A percentile compares a stretch with the other conserved stretches of the same genome.
Evolutionary conservation across 208 protist genomes (phyloP).

Genomic region (Paratrypanosoma confusum): DNA sequence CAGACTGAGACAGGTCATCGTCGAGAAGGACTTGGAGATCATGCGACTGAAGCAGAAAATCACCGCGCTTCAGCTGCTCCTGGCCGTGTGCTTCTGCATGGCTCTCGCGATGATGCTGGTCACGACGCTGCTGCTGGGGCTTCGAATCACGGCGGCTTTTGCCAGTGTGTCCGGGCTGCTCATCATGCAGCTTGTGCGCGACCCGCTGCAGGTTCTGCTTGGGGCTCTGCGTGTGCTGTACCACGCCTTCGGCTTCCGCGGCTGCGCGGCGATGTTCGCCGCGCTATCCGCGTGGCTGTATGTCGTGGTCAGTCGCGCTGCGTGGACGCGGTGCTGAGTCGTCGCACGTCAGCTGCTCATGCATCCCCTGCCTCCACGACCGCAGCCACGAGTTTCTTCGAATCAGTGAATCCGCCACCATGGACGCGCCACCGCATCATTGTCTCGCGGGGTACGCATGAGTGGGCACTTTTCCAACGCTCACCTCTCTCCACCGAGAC

Average conservation of each 20-base stretch:
- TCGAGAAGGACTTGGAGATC: conserved; percentile 51
- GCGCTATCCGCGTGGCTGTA: conserved; percentile 21
- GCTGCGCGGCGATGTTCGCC: conserved; percentile 18
- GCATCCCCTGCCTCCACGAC: too few relatives aligned
- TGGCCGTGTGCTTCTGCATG: conserved; percentile 39
- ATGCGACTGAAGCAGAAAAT: conserved; percentile 50
- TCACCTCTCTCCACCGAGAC: too few relatives aligned
- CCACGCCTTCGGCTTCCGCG: conserved; percentile 40
- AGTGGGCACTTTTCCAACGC: too few relatives aligned
- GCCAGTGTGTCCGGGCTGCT: conserved; percentile 1
- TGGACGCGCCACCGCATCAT: too few relatives aligned
- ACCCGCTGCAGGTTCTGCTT: conserved; percentile 37
- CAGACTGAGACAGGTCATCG: conserved; percentile 10
- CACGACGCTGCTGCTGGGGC: conserved; percentile 27
- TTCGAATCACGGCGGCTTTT: conserved; percentile 17
- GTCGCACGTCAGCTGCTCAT: too few relatives aligned
- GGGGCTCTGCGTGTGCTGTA: conserved; percentile 41
- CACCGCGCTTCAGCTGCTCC: conserved; percentile 36
- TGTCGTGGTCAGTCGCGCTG: conserved; percentile 3
- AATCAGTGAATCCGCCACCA: too few relatives aligned
- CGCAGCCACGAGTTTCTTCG: too few relatives aligned
- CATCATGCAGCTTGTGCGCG: conserved; percentile 19
- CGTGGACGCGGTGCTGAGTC: too few relatives aligned
- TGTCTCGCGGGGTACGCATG: too few relatives aligned
- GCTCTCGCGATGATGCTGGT: conserved; percentile 53